A percentile compares a stretch with the other conserved stretches of the same genome.
These are phyloP conservation scores for Cardamine occulta DNA, from an alignment of 345 rosid genomes.

Conservation along the genomic window DNA sequence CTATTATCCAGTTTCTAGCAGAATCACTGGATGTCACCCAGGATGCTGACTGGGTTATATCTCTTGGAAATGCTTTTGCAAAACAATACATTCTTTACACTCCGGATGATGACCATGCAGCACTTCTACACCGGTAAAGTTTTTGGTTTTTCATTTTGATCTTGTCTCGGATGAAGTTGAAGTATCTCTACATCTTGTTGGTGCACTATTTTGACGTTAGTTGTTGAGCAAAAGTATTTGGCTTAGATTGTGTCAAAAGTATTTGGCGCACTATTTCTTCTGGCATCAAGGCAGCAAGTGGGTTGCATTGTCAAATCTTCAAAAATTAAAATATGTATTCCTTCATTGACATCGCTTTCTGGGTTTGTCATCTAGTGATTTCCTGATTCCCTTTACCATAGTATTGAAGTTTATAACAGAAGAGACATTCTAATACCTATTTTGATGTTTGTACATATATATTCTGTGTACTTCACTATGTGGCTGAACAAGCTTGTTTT, in stretches of 20 bases:
- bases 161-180: conserved; percentile 26
- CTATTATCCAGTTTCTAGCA: conserved; percentile 74
- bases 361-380: background rate
- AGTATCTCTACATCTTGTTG: conserved; percentile 15
- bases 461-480: conserved; percentile 9
- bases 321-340: background rate
- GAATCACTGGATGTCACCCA: conserved; percentile 97
- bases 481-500: conserved; percentile 27
- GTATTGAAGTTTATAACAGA: background rate
- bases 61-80: conserved; percentile 87
- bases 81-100: conserved; percentile 76
- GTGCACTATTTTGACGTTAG: conserved; percentile 13
- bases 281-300: background rate
- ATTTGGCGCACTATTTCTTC: too few relatives aligned
- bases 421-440: background rate
- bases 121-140: conserved; percentile 83
- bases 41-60: conserved; percentile 78
- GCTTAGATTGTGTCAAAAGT: conserved; percentile 26
- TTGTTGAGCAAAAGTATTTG: conserved; percentile 9
- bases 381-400: conserved; percentile 12
- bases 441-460: background rate
- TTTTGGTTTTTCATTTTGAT: conserved; percentile 24
- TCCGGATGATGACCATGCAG: conserved; percentile 86
- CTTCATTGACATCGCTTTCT: conserved; percentile 17
- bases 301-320: background rate